Evolutionary conservation across 768 basidiomycete genomes (phyloP), one percentile per base, ranked within the genome.

Genomic region (Rhodotorula graminis): DNA sequence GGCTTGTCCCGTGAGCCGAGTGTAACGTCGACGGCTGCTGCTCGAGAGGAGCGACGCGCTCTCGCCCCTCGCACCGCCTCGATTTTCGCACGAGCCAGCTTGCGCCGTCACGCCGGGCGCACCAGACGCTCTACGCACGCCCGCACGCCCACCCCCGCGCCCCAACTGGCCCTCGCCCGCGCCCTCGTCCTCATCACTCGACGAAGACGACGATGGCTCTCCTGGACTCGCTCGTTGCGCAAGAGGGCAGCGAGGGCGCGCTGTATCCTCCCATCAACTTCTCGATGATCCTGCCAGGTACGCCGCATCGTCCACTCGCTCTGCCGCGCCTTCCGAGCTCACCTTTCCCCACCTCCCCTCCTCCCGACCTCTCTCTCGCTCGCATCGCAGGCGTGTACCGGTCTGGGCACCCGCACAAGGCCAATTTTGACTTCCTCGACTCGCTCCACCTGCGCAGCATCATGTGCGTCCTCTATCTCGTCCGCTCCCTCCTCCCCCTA

Each of bases 321-420:
- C 23, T 12, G 21, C 33, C 3, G 11, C 40, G 23, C 12, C 23
- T 15, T 6, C 5, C 10, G 16, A 14, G 15, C 58, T 60, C 27
- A 44, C 58, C 8, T 23, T 25, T 16, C 42, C 42, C 42, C 27
- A n/a, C 58, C 58, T 60, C 58, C 27, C 4, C 18, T 31, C 10
- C 21, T 3, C 25, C 11, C 19, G 1, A 2, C 33, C 56, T 21
- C 19, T 0, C 33, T 16, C 31, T 33, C 2, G 11, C 6, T 78
- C 18, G 77, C 79, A 23, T 71, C 79, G 1, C 44, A 61, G 60
- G 60, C 44, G 40, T 61, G 40, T 81, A 80, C 65, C 71, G 81
- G 49, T 76, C 73, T 37, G 81, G 81, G 0, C 80, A 81, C 72
- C 81, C 81, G 9, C 80, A 81, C 61, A 71, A 66, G 65, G 77